Percentiles rank a stretch among this genome's conserved stretches.
phyloP scores from a whole-genome alignment of 306 rosid genomes.

The Rosa multiflora region DNA sequence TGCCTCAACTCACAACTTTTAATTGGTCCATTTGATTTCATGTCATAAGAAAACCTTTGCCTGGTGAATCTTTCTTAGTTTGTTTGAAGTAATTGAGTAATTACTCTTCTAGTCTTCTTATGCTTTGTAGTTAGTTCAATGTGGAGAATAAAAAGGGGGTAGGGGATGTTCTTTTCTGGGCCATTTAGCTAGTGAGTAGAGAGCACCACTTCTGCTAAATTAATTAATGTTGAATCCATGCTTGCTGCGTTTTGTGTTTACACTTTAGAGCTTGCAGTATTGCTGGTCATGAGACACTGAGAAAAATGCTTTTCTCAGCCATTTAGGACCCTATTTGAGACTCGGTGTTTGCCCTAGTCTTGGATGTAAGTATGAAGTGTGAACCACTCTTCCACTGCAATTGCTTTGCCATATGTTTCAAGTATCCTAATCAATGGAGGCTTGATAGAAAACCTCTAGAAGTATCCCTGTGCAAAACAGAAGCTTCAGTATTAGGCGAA shows the following conservation, averaged over 20 bases:
- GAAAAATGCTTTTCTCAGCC: not conserved
- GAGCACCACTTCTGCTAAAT: not conserved
- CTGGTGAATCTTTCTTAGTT: not conserved
- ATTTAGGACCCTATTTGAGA: not conserved
- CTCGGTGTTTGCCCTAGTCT: not conserved
- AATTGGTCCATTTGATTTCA: conserved; percentile 4
- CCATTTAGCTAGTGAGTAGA: not conserved
- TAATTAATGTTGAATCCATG: not conserved
- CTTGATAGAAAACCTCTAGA: not conserved
- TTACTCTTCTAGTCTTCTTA: not conserved
- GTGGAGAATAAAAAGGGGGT: not conserved
- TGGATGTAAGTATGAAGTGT: not conserved
- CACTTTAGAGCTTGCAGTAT: not conserved
- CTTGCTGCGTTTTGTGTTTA: not conserved
- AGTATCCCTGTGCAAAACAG: not conserved
- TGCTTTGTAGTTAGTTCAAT: not conserved
- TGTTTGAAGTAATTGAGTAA: not conserved
- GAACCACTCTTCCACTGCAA: not conserved
- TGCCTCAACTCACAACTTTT: conserved; percentile 25
- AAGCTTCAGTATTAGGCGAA: too few species aligned
- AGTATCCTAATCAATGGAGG: not conserved
- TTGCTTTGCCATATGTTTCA: not conserved
- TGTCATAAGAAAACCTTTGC: not conserved
- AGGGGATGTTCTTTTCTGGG: not conserved
- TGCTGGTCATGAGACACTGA: not conserved